Conservation (phyloP, 768 basidiomycete species). For the Psilocybe subaeruginosa region DNA sequence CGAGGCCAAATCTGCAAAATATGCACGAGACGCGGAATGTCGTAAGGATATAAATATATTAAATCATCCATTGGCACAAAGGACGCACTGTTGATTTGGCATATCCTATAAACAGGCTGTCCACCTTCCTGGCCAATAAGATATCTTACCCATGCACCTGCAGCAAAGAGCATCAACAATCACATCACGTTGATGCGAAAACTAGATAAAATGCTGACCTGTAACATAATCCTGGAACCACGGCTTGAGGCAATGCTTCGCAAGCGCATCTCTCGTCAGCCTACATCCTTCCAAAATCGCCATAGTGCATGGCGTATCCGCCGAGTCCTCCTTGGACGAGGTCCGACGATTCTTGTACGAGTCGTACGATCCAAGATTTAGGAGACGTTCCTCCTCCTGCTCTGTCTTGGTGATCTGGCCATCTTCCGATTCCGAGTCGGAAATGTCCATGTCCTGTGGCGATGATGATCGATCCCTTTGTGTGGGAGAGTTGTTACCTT, state of each 20-base stretch:
- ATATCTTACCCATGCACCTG: conserved; percentile 88
- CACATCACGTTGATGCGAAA: conserved; percentile 5
- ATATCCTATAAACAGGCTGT: conserved; percentile 76
- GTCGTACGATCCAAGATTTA: conserved; percentile 24
- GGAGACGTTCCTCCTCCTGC: conserved; percentile 66
- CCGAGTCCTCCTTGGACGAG: conserved; percentile 30
- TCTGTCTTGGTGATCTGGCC: conserved; percentile 77
- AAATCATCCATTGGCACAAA: background rate
- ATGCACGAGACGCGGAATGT: background rate
- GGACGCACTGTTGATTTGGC: conserved; percentile 73
- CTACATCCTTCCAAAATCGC: conserved; percentile 64
- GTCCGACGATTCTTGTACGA: conserved; percentile 12
- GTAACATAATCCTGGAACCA: conserved; percentile 88
- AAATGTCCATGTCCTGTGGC: conserved; percentile 85
- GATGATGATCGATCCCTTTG: conserved; percentile 78
- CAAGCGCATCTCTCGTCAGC: conserved; percentile 71
- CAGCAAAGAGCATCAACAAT: background rate
- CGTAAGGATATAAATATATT: conserved; percentile 5
- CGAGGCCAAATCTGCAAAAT: conserved; percentile 46
- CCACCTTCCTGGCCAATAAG: conserved; percentile 68
- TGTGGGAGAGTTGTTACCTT: conserved; percentile 43
- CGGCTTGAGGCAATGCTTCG: conserved; percentile 70
- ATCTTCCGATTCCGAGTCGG: conserved; percentile 85
- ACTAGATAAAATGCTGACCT: conserved; percentile 46
- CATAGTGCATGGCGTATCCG: conserved; percentile 53